phyloP scores from a whole-genome alignment of 768 basidiomycete species.

The Dioszegia hungarica region DNA sequence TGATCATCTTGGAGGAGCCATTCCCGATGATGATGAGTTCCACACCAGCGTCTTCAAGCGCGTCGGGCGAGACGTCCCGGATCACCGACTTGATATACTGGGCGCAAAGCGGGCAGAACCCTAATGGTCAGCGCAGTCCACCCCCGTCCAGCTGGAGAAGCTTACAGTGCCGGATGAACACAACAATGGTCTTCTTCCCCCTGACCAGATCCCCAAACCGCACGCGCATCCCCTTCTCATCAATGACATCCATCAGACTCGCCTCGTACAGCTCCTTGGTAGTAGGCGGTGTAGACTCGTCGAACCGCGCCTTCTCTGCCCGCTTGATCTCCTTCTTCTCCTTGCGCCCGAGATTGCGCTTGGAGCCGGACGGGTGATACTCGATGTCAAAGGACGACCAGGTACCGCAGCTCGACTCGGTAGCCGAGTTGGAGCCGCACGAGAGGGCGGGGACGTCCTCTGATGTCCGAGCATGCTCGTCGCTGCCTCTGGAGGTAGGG shows the following conservation, averaged over 20 bases:
- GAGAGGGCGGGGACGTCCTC: neutral
- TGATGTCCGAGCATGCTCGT: neutral
- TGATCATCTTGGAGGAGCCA: slow-evolving; percentile 70
- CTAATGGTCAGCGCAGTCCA: slow-evolving; percentile 41
- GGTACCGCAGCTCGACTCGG: slow-evolving; percentile 7
- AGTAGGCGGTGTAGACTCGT: slow-evolving; percentile 53
- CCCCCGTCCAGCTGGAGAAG: slow-evolving; percentile 26
- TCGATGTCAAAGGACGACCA: slow-evolving; percentile 1
- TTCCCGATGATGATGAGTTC: slow-evolving; percentile 72
- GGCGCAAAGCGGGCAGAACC: slow-evolving; percentile 69
- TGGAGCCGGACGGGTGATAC: neutral
- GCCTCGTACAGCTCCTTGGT: slow-evolving; percentile 60
- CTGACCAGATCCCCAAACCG: slow-evolving; percentile 62
- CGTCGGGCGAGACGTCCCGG: slow-evolving; percentile 54
- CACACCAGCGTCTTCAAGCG: slow-evolving; percentile 55
- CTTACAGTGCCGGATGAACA: slow-evolving; percentile 88
- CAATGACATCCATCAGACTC: slow-evolving; percentile 60
- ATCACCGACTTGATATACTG: slow-evolving; percentile 75
- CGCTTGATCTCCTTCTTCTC: slow-evolving; percentile 26
- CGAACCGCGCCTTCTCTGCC: slow-evolving; percentile 40
- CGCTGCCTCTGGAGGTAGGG: neutral
- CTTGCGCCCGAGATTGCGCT: slow-evolving; percentile 16
- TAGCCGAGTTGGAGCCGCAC: slow-evolving; percentile 9
- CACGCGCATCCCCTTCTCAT: slow-evolving; percentile 63
- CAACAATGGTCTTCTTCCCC: slow-evolving; percentile 60